These are phyloP conservation scores for Magnaporthales sp. DNA, from an alignment of 2,329 filamentous ascomycete species.

Conservation along the genomic window DNA sequence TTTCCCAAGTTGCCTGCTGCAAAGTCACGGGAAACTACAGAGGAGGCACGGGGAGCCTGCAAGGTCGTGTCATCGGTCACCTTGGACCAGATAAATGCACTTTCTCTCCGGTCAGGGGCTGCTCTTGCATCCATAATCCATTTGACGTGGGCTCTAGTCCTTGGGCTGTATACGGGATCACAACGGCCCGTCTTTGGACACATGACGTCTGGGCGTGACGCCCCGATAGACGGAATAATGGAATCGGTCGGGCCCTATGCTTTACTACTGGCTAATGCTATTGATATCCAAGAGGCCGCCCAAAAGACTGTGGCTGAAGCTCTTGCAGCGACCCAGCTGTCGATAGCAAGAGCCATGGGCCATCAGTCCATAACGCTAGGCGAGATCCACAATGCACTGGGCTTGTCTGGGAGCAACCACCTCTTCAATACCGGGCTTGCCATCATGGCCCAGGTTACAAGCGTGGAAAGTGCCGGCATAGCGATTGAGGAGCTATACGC, in stretches of 20 bases:
- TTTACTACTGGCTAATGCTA: slow-evolving; percentile 19
- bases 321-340: not conserved
- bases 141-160: slow-evolving; percentile 2
- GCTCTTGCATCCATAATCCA: not conserved
- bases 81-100: no score
- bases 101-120: no score
- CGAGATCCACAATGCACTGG: slow-evolving; percentile 4
- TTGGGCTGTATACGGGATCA: not conserved
- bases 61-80: no score
- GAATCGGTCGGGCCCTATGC: slow-evolving; percentile 20
- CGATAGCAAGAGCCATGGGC: not conserved
- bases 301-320: slow-evolving; percentile 1
- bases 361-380: not conserved
- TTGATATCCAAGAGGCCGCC: slow-evolving; percentile 12
- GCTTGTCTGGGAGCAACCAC: not conserved
- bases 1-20: no score
- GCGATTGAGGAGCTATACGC: not conserved
- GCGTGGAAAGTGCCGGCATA: not conserved
- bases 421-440: slow-evolving; percentile 7
- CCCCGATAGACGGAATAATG: slow-evolving; percentile 15
- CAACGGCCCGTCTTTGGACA: slow-evolving; percentile 15
- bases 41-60: no score
- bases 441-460: not conserved
- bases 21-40: no score
- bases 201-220: slow-evolving; percentile 19